phyloP scores from a whole-genome alignment of 2,329 filamentous ascomycete genomes.

The Aureobasidium subglaciale region DNA sequence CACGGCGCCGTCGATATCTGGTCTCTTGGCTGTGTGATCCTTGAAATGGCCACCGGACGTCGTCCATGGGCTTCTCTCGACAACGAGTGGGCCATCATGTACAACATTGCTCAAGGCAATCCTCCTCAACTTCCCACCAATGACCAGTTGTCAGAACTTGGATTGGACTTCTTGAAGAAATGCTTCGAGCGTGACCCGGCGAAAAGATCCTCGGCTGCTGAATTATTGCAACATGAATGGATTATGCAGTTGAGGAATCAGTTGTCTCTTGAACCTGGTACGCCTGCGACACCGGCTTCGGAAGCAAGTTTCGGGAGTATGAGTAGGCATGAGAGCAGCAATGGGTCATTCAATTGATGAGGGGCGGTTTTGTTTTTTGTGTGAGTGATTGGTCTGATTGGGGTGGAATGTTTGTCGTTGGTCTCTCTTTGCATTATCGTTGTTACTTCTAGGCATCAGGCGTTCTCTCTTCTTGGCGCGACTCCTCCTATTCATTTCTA shows the following conservation, averaged over 20 bases:
- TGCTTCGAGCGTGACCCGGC: conserved; percentile 83
- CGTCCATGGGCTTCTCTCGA: conserved; percentile 92
- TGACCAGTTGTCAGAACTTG: conserved; percentile 77
- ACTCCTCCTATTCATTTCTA: too few relatives aligned
- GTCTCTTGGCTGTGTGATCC: conserved; percentile 92
- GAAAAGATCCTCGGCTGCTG: conserved; percentile 72
- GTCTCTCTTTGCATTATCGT: too few relatives aligned
- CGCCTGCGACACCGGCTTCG: conserved; percentile 35
- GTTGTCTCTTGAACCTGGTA: conserved; percentile 40
- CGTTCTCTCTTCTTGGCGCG: too few relatives aligned
- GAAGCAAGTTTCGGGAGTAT: conserved; percentile 18
- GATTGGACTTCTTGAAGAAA: conserved; percentile 78
- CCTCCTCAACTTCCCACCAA: conserved; percentile 73
- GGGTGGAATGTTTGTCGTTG: too few relatives aligned
- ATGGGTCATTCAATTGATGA: too few relatives aligned
- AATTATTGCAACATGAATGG: conserved; percentile 93
- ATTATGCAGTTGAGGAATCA: conserved; percentile 46
- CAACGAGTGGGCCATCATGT: conserved; percentile 99
- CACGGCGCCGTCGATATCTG: conserved; percentile 89
- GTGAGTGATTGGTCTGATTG: too few relatives aligned
- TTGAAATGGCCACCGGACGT: conserved; percentile 94
- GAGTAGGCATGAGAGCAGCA: conserved; percentile 10
- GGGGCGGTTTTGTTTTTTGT: too few relatives aligned
- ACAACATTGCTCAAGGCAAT: conserved; percentile 97
- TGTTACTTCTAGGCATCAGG: too few relatives aligned